Percentiles rank a stretch among this genome's conserved stretches.
phyloP scores from a whole-genome alignment of 2,329 filamentous ascomycete genomes.

The Cylindrodendrum hubeiense region DNA sequence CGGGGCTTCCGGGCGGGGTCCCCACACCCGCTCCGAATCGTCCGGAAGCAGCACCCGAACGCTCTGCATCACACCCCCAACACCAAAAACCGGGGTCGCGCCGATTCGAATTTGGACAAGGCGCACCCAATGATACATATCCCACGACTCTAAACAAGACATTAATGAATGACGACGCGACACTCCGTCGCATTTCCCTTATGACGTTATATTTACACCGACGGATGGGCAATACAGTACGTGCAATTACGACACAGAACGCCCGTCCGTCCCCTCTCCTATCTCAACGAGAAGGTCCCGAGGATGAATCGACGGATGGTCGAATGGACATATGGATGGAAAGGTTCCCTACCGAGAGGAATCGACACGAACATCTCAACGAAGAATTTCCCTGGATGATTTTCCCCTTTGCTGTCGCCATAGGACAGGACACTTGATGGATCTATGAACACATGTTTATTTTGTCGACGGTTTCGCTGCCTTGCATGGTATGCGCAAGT shows the following conservation, averaged over 20 bases:
- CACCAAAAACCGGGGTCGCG: neutral
- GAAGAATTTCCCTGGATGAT: conserved; percentile 8
- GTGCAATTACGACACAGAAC: conserved; percentile 12
- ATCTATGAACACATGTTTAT: conserved; percentile 16
- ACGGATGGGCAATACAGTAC: conserved; percentile 5
- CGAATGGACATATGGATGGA: neutral
- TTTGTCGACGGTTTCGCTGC: conserved; percentile 1
- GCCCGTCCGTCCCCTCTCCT: neutral
- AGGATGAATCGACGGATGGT: conserved; percentile 1
- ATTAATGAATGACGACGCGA: conserved; percentile 23
- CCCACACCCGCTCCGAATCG: neutral
- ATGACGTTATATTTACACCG: conserved; percentile 1
- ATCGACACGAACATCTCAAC: neutral
- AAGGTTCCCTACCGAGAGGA: neutral
- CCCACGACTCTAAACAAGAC: conserved; percentile 2
- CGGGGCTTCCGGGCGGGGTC: neutral
- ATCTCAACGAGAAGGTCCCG: neutral
- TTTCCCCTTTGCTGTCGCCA: neutral
- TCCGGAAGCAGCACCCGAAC: neutral
- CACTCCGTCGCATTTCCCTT: conserved; percentile 3
- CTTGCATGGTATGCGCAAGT: neutral
- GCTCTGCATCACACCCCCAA: neutral
- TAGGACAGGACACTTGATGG: neutral
- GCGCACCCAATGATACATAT: neutral
- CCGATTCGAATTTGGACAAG: neutral